phyloP scores from a whole-genome alignment of 169 alveolate genomes.

The Eimeria necatrix region DNA sequence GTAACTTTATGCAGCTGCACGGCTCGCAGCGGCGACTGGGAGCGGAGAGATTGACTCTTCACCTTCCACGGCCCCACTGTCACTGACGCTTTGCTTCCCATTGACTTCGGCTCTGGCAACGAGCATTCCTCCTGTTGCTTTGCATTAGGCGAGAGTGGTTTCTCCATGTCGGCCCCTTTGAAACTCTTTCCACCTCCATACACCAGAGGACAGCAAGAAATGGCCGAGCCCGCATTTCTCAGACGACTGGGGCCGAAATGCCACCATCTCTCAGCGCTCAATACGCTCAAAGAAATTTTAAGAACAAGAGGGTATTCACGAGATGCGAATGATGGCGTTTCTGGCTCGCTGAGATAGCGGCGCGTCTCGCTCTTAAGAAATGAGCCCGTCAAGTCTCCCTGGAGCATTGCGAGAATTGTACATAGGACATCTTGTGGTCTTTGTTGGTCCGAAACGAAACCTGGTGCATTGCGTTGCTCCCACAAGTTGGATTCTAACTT shows the following conservation, averaged over 20 bases:
- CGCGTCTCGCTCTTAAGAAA: slow-evolving; percentile 42
- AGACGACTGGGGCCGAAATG: background rate
- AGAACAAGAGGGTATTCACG: slow-evolving; percentile 28
- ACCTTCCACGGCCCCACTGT: slow-evolving; percentile 53
- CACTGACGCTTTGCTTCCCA: background rate
- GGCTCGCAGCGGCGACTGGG: slow-evolving; percentile 5
- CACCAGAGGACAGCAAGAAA: background rate
- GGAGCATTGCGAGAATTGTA: slow-evolving; percentile 14
- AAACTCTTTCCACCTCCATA: background rate
- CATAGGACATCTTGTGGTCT: slow-evolving; percentile 52
- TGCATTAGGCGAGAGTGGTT: background rate
- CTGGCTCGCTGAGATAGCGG: slow-evolving; percentile 54
- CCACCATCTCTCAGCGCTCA: background rate
- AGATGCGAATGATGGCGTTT: background rate
- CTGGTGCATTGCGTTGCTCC: background rate
- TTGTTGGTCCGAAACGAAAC: background rate
- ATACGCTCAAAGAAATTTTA: background rate
- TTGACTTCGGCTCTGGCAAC: background rate
- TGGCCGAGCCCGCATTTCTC: background rate
- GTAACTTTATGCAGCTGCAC: slow-evolving; percentile 8
- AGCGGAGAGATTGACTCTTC: background rate
- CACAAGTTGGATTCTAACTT: background rate
- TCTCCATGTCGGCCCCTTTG: background rate
- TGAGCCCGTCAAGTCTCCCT: slow-evolving; percentile 14
- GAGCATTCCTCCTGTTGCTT: background rate